Evolutionary conservation across 306 rosid genomes (phyloP).

Genomic region (Corylus avellana): DNA sequence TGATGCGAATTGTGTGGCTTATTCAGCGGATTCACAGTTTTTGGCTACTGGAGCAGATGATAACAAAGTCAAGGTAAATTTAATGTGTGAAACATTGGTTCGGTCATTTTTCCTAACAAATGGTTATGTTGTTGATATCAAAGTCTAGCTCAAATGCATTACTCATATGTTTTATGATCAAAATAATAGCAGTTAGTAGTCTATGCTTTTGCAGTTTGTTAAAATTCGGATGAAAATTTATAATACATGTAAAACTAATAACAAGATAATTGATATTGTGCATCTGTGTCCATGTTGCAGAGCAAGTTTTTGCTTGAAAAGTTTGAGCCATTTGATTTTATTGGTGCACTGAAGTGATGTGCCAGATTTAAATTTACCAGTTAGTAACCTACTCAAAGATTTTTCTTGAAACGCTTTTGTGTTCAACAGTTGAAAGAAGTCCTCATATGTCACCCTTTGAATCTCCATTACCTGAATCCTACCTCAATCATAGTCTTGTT

Average conservation of each 20-base stretch:
- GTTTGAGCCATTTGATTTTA: not conserved
- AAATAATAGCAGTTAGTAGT: not conserved
- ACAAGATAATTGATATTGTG: not conserved
- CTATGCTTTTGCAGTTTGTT: not conserved
- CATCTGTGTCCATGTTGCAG: not conserved
- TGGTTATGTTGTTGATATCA: not conserved
- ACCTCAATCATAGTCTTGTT: not conserved
- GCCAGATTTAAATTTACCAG: not conserved
- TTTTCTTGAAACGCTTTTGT: not conserved
- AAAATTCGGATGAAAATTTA: not conserved
- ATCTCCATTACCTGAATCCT: not conserved
- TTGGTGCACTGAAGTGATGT: not conserved
- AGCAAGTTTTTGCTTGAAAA: not conserved
- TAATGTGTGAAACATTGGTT: not conserved
- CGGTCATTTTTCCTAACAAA: not conserved
- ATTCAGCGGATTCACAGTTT: constrained; percentile 80
- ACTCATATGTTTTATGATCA: not conserved
- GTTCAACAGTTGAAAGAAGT: not conserved
- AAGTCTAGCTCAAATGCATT: not conserved
- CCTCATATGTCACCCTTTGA: not conserved
- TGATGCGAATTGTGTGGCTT: constrained; percentile 85
- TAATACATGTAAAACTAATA: not conserved
- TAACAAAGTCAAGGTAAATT: constrained; percentile 90
- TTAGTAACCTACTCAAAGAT: not conserved
- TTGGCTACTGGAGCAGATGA: constrained; percentile 98